These are phyloP conservation scores for Ceratobasidium sp. DNA, from an alignment of 1,284 basidiomycete genomes.

Conservation along the genomic window DNA sequence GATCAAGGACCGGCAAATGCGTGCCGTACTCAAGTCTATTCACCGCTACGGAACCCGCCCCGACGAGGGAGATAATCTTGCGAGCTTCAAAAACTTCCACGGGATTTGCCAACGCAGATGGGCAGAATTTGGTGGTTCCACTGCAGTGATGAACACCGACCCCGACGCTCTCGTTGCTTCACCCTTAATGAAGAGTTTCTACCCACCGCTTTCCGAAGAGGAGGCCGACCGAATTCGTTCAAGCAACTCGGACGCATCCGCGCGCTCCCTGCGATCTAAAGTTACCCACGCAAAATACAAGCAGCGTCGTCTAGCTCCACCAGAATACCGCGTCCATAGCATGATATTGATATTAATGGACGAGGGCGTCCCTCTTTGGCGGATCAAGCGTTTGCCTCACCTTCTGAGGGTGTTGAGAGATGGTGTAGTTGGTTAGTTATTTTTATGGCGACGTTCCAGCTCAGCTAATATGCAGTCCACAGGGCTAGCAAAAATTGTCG, in stretches of 20 bases:
- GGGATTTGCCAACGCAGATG: too few relatives aligned
- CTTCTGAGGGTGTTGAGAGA: slow-evolving; percentile 5
- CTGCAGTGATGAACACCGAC: too few relatives aligned
- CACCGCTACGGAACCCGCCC: neutral
- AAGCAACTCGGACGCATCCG: too few relatives aligned
- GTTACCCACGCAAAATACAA: neutral
- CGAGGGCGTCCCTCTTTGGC: slow-evolving; percentile 15
- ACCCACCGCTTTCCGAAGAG: neutral
- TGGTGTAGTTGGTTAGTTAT: slow-evolving; percentile 13
- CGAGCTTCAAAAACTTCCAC: neutral
- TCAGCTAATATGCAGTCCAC: neutral
- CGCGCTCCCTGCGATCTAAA: too few relatives aligned
- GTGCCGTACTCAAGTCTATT: slow-evolving; percentile 18
- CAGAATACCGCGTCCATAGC: slow-evolving; percentile 9
- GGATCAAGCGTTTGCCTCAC: slow-evolving; percentile 1
- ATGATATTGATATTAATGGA: slow-evolving; percentile 20
- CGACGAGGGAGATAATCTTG: slow-evolving; percentile 24
- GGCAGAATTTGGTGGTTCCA: neutral
- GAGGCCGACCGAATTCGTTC: neutral
- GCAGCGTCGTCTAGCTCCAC: neutral
- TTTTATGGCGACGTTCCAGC: neutral
- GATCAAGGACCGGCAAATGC: neutral
- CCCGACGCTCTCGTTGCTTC: neutral
- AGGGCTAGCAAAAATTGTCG: slow-evolving; percentile 15
- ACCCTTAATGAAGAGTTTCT: neutral